Conservation (phyloP, 768 basidiomycete species). For the Sutorius australiensis region DNA sequence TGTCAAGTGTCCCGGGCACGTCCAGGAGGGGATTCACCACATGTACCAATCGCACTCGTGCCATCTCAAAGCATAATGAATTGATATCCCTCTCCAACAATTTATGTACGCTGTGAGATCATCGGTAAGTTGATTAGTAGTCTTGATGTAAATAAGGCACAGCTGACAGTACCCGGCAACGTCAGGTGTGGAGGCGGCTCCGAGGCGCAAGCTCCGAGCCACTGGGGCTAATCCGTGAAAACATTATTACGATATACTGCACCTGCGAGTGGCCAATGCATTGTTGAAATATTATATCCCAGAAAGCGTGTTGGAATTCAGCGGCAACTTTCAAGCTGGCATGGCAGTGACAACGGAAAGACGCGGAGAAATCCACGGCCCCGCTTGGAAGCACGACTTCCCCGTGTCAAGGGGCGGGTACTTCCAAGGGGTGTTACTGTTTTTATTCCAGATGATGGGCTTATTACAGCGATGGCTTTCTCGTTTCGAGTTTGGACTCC, state of each 20-base stretch:
- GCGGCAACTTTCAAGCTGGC: constrained; percentile 71
- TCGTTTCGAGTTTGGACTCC: constrained; percentile 79
- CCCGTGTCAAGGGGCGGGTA: constrained; percentile 69
- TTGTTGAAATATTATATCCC: not conserved
- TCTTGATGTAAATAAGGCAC: not conserved
- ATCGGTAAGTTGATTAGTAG: constrained; percentile 39
- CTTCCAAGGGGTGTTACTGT: not conserved
- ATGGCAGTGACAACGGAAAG: constrained; percentile 64
- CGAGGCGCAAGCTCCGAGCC: constrained; percentile 52
- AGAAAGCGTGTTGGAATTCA: constrained; percentile 42
- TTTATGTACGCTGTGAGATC: constrained; percentile 46
- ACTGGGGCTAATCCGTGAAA: constrained; percentile 57
- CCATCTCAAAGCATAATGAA: constrained; percentile 38
- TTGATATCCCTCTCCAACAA: constrained; percentile 57
- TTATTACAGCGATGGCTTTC: constrained; percentile 63
- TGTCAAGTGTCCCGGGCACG: constrained; percentile 70
- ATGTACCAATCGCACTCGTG: not conserved
- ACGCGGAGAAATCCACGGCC: constrained; percentile 56
- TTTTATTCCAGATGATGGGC: constrained; percentile 54
- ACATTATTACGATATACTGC: constrained; percentile 77
- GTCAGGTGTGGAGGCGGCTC: constrained; percentile 66
- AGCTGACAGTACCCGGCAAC: constrained; percentile 1
- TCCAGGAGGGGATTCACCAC: not conserved
- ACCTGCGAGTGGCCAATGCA: constrained; percentile 38
- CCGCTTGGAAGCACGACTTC: constrained; percentile 66